Percentiles rank a stretch among this genome's conserved stretches.
These are phyloP conservation scores for Claviceps sp. DNA, from an alignment of 2,329 filamentous ascomycete species.

Conservation along the genomic window DNA sequence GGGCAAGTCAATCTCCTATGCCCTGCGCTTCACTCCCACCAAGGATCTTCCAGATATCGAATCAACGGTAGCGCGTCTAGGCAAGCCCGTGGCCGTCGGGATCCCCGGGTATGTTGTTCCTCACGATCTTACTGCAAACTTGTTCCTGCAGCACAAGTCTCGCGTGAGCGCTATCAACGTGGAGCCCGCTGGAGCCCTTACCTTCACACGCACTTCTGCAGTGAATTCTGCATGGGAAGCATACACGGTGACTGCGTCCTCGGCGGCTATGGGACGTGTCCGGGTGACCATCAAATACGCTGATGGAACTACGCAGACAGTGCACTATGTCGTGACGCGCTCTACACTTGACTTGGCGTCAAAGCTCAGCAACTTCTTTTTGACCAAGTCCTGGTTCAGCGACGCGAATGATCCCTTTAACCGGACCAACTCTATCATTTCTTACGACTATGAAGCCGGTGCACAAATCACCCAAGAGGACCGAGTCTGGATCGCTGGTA, in stretches of 20 bases:
- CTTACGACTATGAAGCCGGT: conserved; percentile 37
- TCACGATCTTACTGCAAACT: conserved; percentile 28
- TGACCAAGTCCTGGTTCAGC: conserved; percentile 37
- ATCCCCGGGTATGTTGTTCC: conserved; percentile 43
- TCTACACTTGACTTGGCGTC: conserved; percentile 27
- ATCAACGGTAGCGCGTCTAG: conserved; percentile 26
- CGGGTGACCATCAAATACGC: too few species aligned
- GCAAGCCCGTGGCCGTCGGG: conserved; percentile 35
- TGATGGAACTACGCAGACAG: too few species aligned
- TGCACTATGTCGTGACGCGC: too few species aligned
- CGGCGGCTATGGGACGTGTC: too few species aligned
- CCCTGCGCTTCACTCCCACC: conserved; percentile 36
- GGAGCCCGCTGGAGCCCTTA: conserved; percentile 24
- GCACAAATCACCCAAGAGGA: conserved; percentile 30
- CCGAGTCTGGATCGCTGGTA: conserved; percentile 44
- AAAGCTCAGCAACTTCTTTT: conserved; percentile 39
- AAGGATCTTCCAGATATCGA: conserved; percentile 34
- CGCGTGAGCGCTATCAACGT: conserved; percentile 25
- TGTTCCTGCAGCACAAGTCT: conserved; percentile 30
- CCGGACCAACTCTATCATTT: conserved; percentile 40
- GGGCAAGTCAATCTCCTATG: conserved; percentile 32
- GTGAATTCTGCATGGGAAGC: too few species aligned
- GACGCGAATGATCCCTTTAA: conserved; percentile 39
- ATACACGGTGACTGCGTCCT: too few species aligned
- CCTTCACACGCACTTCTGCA: too few species aligned